These are phyloP conservation scores for Fusarium cyanostomum DNA, from an alignment of 2,329 filamentous ascomycete species.

Conservation along the genomic window DNA sequence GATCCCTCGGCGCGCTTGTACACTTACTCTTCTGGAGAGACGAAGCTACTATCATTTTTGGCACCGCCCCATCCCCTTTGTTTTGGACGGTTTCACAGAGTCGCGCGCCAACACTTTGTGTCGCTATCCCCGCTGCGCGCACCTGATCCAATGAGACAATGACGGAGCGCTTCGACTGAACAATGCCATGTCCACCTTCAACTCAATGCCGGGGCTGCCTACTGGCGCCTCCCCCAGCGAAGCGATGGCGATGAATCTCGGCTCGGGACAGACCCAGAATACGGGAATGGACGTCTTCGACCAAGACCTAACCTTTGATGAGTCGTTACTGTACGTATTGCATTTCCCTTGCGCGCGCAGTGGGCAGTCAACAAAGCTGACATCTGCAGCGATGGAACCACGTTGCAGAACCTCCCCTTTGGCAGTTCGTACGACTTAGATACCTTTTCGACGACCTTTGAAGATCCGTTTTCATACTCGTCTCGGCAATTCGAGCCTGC, in stretches of 20 bases:
- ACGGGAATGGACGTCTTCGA: slow-evolving; percentile 63
- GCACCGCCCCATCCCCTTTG: slow-evolving; percentile 3
- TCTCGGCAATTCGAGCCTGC: slow-evolving; percentile 58
- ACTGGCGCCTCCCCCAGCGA: slow-evolving; percentile 56
- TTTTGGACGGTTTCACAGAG: slow-evolving; percentile 23
- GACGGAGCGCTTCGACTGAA: slow-evolving; percentile 45
- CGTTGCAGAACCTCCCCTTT: slow-evolving; percentile 58
- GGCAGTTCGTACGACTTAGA: slow-evolving; percentile 70
- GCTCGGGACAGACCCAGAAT: slow-evolving; percentile 45
- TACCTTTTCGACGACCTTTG: slow-evolving; percentile 68
- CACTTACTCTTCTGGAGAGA: slow-evolving; percentile 7
- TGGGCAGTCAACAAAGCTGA: slow-evolving; percentile 24
- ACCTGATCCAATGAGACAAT: slow-evolving; percentile 42
- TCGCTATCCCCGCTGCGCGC: slow-evolving; percentile 33
- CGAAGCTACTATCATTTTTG: slow-evolving; percentile 5
- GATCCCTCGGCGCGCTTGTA: slow-evolving; percentile 13
- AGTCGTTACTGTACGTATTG: slow-evolving; percentile 61
- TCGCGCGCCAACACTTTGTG: slow-evolving; percentile 28
- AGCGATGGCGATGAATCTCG: slow-evolving; percentile 57
- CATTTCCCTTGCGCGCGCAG: slow-evolving; percentile 10
- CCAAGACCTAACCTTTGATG: slow-evolving; percentile 63
- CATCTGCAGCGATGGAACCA: slow-evolving; percentile 46
- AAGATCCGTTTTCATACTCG: slow-evolving; percentile 71
- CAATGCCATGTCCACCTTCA: slow-evolving; percentile 68
- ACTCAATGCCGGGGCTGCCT: slow-evolving; percentile 63